These are phyloP conservation scores for Heracleum sosnowskyi DNA, from an alignment of 129 eudicot species.

Conservation along the genomic window DNA sequence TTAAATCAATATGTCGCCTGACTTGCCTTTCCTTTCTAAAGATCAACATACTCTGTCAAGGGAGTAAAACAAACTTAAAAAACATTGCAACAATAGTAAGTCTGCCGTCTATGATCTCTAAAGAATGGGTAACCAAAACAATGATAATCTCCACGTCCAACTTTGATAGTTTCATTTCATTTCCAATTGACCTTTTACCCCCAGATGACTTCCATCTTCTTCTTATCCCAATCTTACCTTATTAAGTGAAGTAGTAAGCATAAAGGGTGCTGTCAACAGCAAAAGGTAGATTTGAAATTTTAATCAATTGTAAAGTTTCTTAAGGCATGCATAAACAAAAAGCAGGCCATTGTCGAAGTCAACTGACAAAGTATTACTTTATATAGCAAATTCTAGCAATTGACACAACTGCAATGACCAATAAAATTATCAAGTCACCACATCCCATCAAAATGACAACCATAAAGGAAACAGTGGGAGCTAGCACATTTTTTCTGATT, in stretches of 20 bases:
- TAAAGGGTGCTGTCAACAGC: not conserved
- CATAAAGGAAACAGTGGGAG: slow-evolving; percentile 6
- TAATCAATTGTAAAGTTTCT: not conserved
- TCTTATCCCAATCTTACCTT: not conserved
- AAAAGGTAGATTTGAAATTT: not conserved
- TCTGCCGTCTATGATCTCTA: not conserved
- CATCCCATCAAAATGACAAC: not conserved
- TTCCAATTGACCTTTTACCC: not conserved
- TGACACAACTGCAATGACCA: not conserved
- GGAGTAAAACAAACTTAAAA: not conserved
- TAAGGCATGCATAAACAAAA: not conserved
- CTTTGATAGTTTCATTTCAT: not conserved
- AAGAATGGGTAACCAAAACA: not conserved
- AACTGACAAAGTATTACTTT: not conserved
- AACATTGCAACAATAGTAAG: not conserved
- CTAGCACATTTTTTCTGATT: not conserved
- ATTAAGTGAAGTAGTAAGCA: not conserved
- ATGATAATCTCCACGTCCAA: not conserved
- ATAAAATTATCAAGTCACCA: not conserved
- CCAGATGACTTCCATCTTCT: not conserved
- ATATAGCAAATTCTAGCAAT: not conserved
- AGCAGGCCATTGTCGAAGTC: not conserved
- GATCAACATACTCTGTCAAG: not conserved
- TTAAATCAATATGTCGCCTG: not conserved
- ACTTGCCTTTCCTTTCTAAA: not conserved